These are phyloP conservation scores for Pseudocercospora pini-densiflorae DNA, from an alignment of 2,329 filamentous ascomycete species.

Conservation along the genomic window DNA sequence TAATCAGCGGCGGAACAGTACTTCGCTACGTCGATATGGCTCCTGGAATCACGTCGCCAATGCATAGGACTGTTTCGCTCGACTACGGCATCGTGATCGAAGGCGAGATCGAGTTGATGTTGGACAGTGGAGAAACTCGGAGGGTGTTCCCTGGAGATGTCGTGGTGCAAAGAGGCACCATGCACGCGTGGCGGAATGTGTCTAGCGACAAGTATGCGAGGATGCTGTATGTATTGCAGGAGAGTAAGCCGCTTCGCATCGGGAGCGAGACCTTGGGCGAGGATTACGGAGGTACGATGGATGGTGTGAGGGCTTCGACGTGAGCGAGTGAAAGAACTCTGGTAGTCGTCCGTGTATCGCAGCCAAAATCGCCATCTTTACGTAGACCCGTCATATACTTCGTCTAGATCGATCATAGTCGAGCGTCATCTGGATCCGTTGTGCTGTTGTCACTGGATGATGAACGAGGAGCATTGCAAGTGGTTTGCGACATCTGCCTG, in stretches of 20 bases:
- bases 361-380: no score
- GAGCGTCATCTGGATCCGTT: no score
- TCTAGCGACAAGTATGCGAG: constrained; percentile 37
- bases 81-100: constrained; percentile 42
- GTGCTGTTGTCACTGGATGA: no score
- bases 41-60: constrained; percentile 33
- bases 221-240: constrained; percentile 42
- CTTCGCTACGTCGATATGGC: constrained; percentile 41
- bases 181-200: constrained; percentile 42
- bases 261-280: constrained; percentile 35
- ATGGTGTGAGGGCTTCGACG: constrained; percentile 31
- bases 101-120: constrained; percentile 39
- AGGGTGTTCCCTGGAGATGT: constrained; percentile 39
- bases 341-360: neutral
- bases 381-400: no score
- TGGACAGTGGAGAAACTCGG: constrained; percentile 40
- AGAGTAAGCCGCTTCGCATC: constrained; percentile 33
- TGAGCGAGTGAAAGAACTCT: neutral
- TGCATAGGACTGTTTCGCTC: constrained; percentile 41
- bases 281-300: constrained; percentile 35
- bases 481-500: no score
- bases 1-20: constrained; percentile 53
- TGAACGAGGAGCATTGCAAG: no score
- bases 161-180: constrained; percentile 40
- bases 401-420: no score